A percentile compares a stretch with the other conserved stretches of the same genome.
phyloP scores from a whole-genome alignment of 2,329 filamentous ascomycete species.

The Sclerotinia sclerotiorum region DNA sequence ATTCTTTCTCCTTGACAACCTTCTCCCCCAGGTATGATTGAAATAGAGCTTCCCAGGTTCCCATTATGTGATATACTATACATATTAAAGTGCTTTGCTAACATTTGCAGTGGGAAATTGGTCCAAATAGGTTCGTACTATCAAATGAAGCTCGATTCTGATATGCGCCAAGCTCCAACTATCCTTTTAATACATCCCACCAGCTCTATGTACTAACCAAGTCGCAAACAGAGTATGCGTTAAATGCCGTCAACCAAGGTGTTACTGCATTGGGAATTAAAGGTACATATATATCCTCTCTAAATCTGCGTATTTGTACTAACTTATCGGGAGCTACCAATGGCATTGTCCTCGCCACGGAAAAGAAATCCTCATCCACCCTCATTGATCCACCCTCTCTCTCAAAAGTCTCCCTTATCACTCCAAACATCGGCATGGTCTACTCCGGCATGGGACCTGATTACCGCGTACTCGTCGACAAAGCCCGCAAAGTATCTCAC shows the following conservation, averaged over 20 bases:
- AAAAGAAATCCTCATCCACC: slow-evolving; percentile 98
- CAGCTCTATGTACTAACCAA: slow-evolving; percentile 28
- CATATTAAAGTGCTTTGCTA: slow-evolving; percentile 28
- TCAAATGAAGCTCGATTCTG: slow-evolving; percentile 12
- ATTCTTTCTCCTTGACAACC: slow-evolving; percentile 98
- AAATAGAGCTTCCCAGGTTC: slow-evolving; percentile 30
- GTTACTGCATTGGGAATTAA: slow-evolving; percentile 98
- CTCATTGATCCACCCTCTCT: slow-evolving; percentile 93
- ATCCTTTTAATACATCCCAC: slow-evolving; percentile 25
- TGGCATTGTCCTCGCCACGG: slow-evolving; percentile 96
- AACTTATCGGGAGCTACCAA: slow-evolving; percentile 71
- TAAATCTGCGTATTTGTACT: neutral
- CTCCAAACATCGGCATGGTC: slow-evolving; percentile 99
- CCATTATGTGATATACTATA: slow-evolving; percentile 24
- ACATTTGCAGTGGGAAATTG: slow-evolving; percentile 78
- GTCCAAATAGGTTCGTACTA: slow-evolving; percentile 82
- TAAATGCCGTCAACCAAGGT: slow-evolving; percentile 98
- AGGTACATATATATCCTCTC: slow-evolving; percentile 54
- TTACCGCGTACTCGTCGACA: slow-evolving; percentile 96
- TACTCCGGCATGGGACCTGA: slow-evolving; percentile 99
- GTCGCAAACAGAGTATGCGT: slow-evolving; percentile 77
- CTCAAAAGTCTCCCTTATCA: slow-evolving; percentile 97
- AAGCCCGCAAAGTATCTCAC: slow-evolving; percentile 96
- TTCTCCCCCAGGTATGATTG: slow-evolving; percentile 92
- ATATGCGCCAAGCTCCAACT: slow-evolving; percentile 21